A percentile compares a stretch with the other conserved stretches of the same genome.
These are phyloP conservation scores for Lichtheimia ornata DNA, from an alignment of 371 early-diverging fungal species.

Conservation along the genomic window DNA sequence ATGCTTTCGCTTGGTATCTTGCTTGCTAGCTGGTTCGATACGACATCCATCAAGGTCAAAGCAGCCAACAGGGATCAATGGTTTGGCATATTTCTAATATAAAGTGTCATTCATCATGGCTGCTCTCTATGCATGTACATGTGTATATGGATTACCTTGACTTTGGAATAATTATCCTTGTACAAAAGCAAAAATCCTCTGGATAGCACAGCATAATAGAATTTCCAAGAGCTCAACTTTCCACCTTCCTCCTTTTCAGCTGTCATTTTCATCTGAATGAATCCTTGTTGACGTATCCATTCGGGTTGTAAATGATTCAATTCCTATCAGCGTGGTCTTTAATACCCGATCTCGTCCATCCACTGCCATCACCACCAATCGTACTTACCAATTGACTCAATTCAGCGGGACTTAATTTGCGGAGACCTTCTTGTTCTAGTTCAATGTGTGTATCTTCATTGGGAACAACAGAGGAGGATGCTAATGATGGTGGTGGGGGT, in stretches of 20 bases:
- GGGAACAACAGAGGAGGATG: too few relatives aligned
- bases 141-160: conserved; percentile 25
- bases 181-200: conserved; percentile 45
- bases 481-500: conserved; percentile 7
- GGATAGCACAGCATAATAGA: conserved; percentile 45
- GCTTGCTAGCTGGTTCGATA: conserved; percentile 44
- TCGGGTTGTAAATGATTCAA: conserved; percentile 37
- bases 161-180: conserved; percentile 38
- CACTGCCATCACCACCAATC: neutral
- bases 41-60: conserved; percentile 49
- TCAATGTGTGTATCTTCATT: conserved; percentile 13
- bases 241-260: conserved; percentile 47
- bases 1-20: conserved; percentile 35
- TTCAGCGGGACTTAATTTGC: conserved; percentile 31
- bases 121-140: neutral
- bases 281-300: conserved; percentile 40
- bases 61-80: conserved; percentile 43
- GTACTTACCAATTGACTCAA: conserved; percentile 33
- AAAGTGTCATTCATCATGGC: neutral
- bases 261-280: conserved; percentile 52
- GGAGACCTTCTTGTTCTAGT: conserved; percentile 13
- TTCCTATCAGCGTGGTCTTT: conserved; percentile 12
- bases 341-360: neutral
- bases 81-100: conserved; percentile 31
- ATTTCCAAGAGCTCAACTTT: conserved; percentile 51